These are phyloP conservation scores for Ampelocalamus luodianensis DNA, from an alignment of 176 grass and related monocot genomes.

Conservation along the genomic window DNA sequence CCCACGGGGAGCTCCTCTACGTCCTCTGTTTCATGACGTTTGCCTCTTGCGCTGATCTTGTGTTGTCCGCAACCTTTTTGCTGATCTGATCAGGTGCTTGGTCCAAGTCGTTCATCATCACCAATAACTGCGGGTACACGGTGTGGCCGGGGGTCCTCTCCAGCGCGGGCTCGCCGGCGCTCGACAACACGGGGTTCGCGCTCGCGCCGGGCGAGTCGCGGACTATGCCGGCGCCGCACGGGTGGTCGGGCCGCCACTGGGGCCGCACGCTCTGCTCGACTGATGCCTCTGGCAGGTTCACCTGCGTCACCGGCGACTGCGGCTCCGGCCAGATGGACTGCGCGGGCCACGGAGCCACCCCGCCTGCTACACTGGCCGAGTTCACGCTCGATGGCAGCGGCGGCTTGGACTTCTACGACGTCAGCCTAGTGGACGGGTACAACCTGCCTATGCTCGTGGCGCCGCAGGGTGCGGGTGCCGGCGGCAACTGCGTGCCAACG, in stretches of 20 bases:
- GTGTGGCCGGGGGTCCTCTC: conserved; percentile 72
- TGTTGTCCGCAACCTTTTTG: neutral
- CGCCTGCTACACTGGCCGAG: conserved; percentile 25
- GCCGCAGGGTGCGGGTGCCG: conserved; percentile 34
- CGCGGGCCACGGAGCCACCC: neutral
- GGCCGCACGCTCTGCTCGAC: conserved; percentile 57
- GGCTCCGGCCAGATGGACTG: conserved; percentile 50
- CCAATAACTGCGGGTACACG: conserved; percentile 64
- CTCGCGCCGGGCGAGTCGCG: conserved; percentile 43
- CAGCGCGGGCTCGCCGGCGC: conserved; percentile 36
- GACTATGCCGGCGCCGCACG: conserved; percentile 28
- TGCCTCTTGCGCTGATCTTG: neutral
- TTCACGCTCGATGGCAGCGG: conserved; percentile 34
- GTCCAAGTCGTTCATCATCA: conserved; percentile 39
- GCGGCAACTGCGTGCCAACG: conserved; percentile 20
- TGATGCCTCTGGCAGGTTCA: conserved; percentile 44
- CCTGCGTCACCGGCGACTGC: conserved; percentile 67
- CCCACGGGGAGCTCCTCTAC: neutral
- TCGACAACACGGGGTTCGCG: conserved; percentile 54
- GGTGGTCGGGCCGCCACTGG: conserved; percentile 73
- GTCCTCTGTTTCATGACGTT: neutral
- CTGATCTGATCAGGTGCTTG: neutral
- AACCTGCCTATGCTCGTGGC: conserved; percentile 78
- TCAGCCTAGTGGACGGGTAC: conserved; percentile 90
- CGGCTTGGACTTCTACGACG: conserved; percentile 88